phyloP scores from a whole-genome alignment of 257 asterid species.

The Solanum paucissectum region DNA sequence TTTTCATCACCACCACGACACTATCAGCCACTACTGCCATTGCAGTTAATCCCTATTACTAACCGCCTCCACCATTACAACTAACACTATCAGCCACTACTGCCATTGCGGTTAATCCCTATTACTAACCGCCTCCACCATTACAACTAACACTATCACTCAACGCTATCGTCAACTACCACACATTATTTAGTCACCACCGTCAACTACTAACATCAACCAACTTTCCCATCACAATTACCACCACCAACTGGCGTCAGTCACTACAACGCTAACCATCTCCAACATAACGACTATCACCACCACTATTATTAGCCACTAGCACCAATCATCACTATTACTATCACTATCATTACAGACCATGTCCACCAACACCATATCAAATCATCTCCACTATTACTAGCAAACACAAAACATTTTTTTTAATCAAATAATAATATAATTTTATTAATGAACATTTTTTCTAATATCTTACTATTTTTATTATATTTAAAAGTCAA shows the following conservation, averaged over 20 bases:
- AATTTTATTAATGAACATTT: too few relatives aligned
- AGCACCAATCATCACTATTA: not conserved
- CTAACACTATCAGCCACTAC: not conserved
- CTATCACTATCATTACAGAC: not conserved
- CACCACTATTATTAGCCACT: not conserved
- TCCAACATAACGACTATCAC: not conserved
- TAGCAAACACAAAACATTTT: not conserved
- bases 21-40: not conserved
- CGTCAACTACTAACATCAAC: not conserved
- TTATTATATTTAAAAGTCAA: not conserved
- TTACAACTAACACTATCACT: not conserved
- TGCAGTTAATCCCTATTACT: too few relatives aligned
- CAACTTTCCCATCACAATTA: not conserved
- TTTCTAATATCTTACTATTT: not conserved
- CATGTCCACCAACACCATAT: not conserved
- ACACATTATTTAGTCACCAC: not conserved
- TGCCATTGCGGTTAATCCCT: not conserved
- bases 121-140: not conserved
- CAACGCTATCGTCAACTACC: not conserved
- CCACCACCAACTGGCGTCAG: not conserved
- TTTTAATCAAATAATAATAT: not conserved
- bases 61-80: too few relatives aligned
- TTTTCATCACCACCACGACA: not conserved
- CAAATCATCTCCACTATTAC: not conserved
- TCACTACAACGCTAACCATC: not conserved